Conservation (phyloP, 176 grass and related monocot species). For the Thinopyrum elongatum region DNA sequence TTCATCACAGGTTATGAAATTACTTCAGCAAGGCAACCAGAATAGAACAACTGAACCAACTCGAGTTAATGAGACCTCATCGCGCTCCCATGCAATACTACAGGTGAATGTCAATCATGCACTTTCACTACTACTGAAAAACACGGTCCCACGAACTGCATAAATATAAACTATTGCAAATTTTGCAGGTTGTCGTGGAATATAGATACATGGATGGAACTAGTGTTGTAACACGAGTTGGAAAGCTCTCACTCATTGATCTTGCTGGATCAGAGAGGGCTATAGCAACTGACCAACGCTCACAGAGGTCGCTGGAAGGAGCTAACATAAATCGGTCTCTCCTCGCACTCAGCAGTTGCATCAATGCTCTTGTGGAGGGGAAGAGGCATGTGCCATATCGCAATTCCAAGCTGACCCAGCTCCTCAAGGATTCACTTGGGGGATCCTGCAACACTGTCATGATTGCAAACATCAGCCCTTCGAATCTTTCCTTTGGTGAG, state of each 20-base stretch:
- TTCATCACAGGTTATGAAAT: slow-evolving; percentile 79
- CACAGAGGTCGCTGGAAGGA: slow-evolving; percentile 79
- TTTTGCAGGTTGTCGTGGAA: slow-evolving; percentile 73
- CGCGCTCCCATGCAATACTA: slow-evolving; percentile 91
- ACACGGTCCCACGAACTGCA: background rate
- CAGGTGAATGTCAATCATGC: slow-evolving; percentile 51
- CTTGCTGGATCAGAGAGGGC: slow-evolving; percentile 98
- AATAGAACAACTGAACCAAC: slow-evolving; percentile 97
- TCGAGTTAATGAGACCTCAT: slow-evolving; percentile 87
- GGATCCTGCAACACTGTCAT: slow-evolving; percentile 91
- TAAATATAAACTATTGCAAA: slow-evolving; percentile 24
- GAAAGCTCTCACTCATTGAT: slow-evolving; percentile 93
- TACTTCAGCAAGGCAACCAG: slow-evolving; percentile 94
- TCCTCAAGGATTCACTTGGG: slow-evolving; percentile 96
- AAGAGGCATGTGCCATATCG: slow-evolving; percentile 96
- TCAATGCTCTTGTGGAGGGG: slow-evolving; percentile 94
- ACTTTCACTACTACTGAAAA: background rate
- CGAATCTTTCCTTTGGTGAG: slow-evolving; percentile 71
- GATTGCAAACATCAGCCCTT: slow-evolving; percentile 93
- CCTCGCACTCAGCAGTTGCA: slow-evolving; percentile 87
- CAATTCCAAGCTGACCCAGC: slow-evolving; percentile 94
- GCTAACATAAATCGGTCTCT: slow-evolving; percentile 96
- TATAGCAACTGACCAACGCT: slow-evolving; percentile 83
- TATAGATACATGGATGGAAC: slow-evolving; percentile 66
- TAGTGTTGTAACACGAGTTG: slow-evolving; percentile 47